Evolutionary conservation across 208 protist species (phyloP), one percentile per base, ranked within the genome.

Genomic region (Trypanosomatidae sp.): DNA sequence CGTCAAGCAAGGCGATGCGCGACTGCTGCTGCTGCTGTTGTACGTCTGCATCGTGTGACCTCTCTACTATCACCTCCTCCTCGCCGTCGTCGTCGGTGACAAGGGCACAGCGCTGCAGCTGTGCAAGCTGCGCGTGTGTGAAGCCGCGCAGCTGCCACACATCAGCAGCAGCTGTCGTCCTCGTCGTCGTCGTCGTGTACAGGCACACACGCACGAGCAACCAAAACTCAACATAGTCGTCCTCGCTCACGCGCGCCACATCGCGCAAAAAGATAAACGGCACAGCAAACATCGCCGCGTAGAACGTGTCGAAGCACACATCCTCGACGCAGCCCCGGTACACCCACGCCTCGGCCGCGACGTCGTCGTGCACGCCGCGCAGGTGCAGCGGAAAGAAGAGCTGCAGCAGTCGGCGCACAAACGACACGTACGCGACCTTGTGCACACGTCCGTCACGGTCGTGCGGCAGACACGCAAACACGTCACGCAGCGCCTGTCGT

Each of bases 331-430:
- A 83, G 33, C 84, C 84, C 23, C 84, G 75, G 53, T 75, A 92
- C 5, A 68, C 44, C 80, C 84, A 92, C 53, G 88, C 78, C 58
- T 92, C 83, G 45, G 87, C 76, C 2, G 84, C 84, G 28, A 92
- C 73, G 5, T 61, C 71, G 35, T 84, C 44, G 67, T 77, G 76
- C 13, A 55, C 41, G 7, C 60, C 54, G 0, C 22, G 13, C 7
- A 72, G 59, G 41, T 70, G 55, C 1, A 67, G 78, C 1, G 84
- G 84, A 33, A 92, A 85, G 57, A 92, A 92, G 5, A 92, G 45
- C 35, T 89, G 48, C 4, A 92, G 58, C 30, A 92, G 53, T 44
- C 77, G 61, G 28, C 80, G 55, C 19, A 89, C 56, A 66, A 92
- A 92, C 38, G 74, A 60, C 0, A 85, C 59, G 33, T 61, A 92